Evolutionary conservation across 116 monocot genomes (phyloP), one percentile per base, ranked within the genome.

Genomic region (Iris pallida): DNA sequence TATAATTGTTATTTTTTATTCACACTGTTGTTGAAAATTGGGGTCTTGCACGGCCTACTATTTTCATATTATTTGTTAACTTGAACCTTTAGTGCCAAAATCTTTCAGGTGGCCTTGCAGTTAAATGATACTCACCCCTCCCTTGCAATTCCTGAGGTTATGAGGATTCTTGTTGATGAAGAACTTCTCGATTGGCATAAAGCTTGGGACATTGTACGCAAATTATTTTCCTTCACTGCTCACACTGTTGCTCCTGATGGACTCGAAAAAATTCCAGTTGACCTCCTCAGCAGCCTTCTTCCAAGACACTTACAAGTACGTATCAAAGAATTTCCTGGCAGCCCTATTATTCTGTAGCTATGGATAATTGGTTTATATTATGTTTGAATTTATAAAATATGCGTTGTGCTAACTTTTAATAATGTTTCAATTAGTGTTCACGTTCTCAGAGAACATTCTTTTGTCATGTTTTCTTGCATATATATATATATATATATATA

Each of bases 61-160:
- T 9, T 64, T 4, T 64, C 18, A 19, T 64, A 64, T 47, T 18
- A 46, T 47, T 13, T 64, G 46, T 64, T 64, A 0, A 74, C 18
- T 72, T 53, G 42, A 61, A 64, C 64, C 10, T 64, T 71, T 53
- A 46, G 51, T 61, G 14, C 20, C 6, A 46, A 9, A 43, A 19
- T 61, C 18, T 68, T 75, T 43, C 79, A 74, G 74, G 74, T 79
- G 20, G 79, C 74, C 9, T 9, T 74, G 69, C 70, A 75, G 45
- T 61, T 75, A 19, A 80, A 65, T 68, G 79, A 75, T 66, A 80
- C 71, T 49, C 75, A 75, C 18, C 80, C 75, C 59, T 70, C 80
- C 20, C 53, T 80, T 10, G 80, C 75, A 46, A 64, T 80, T 51
- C 68, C 75, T 15, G 75, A 80, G 67, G 61, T 80, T 14, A 74